A percentile compares a stretch with the other conserved stretches of the same genome.
Conservation (phyloP, 2,329 filamentous ascomycete species). For the Teratosphaeria pseudoeucalypti region DNA sequence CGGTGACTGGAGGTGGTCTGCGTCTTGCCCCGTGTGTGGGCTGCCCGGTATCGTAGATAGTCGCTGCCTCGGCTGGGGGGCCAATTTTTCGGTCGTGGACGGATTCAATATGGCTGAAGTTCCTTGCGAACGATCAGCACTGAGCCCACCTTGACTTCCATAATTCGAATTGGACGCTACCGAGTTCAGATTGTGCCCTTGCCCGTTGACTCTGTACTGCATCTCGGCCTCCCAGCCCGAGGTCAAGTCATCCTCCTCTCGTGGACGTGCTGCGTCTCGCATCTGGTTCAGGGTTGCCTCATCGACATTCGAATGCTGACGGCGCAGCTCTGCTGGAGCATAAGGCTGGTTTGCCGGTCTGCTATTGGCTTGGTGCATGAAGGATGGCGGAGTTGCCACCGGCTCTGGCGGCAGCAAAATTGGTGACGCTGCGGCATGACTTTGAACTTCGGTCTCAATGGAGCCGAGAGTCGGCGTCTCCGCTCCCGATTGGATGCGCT, state of each 20-base stretch:
- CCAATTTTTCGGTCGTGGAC: constrained; percentile 1
- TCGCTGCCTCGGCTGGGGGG: constrained; percentile 18
- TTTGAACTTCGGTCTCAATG: constrained; percentile 40
- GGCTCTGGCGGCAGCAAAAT: constrained; percentile 51
- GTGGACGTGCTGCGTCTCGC: constrained; percentile 47
- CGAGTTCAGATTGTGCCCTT: constrained; percentile 1
- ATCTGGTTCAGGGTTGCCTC: constrained; percentile 71
- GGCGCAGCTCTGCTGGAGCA: constrained; percentile 65
- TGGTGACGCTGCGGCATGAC: constrained; percentile 24
- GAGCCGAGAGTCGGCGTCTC: constrained; percentile 35
- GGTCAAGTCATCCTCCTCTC: neutral
- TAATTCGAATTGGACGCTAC: constrained; percentile 20
- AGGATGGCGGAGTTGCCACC: constrained; percentile 67
- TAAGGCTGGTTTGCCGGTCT: constrained; percentile 60
- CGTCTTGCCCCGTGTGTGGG: constrained; percentile 30
- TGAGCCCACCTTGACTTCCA: constrained; percentile 21
- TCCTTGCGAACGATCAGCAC: constrained; percentile 24
- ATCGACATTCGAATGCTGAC: constrained; percentile 76
- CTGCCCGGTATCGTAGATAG: constrained; percentile 39
- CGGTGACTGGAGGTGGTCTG: constrained; percentile 13
- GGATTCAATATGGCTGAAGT: constrained; percentile 4
- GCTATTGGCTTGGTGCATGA: constrained; percentile 63
- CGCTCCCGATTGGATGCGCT: constrained; percentile 49
- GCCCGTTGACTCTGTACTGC: constrained; percentile 2
- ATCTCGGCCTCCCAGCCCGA: constrained; percentile 6